phyloP scores from a whole-genome alignment of 768 basidiomycete species.

The Rhodotorula taiwanensis region DNA sequence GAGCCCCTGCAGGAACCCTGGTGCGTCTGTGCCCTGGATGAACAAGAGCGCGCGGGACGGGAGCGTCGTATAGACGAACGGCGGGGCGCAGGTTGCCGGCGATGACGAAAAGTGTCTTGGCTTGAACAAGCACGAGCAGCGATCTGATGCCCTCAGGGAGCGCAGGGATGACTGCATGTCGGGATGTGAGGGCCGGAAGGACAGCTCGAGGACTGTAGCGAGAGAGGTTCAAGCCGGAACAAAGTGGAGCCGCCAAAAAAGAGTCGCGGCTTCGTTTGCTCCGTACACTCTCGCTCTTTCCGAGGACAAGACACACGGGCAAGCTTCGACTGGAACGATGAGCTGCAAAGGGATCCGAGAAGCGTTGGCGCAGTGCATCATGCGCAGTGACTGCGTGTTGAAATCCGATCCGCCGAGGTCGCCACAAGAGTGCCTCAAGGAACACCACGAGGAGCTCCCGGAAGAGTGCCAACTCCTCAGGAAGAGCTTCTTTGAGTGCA shows the following conservation, averaged over 20 bases:
- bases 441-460: slow-evolving; percentile 69
- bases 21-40: slow-evolving; percentile 31
- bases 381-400: slow-evolving; percentile 78
- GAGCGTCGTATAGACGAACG: slow-evolving; percentile 19
- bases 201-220: too few species aligned
- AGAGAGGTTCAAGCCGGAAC: too few species aligned
- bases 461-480: slow-evolving; percentile 71
- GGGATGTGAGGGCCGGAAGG: too few species aligned
- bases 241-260: too few species aligned
- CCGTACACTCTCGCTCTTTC: too few species aligned
- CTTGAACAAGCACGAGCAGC: not conserved
- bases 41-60: slow-evolving; percentile 21
- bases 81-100: not conserved
- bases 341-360: slow-evolving; percentile 69
- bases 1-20: slow-evolving; percentile 40
- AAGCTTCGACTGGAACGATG: too few species aligned
- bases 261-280: too few species aligned
- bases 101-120: not conserved
- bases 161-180: too few species aligned
- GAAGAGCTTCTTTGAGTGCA: slow-evolving; percentile 81
- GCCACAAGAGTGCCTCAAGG: slow-evolving; percentile 68
- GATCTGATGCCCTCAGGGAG: not conserved
- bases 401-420: slow-evolving; percentile 57
- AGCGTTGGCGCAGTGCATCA: slow-evolving; percentile 74
- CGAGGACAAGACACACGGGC: too few species aligned